phyloP scores from a whole-genome alignment of 176 grass and related monocot genomes.

The Elymus sibiricus region DNA sequence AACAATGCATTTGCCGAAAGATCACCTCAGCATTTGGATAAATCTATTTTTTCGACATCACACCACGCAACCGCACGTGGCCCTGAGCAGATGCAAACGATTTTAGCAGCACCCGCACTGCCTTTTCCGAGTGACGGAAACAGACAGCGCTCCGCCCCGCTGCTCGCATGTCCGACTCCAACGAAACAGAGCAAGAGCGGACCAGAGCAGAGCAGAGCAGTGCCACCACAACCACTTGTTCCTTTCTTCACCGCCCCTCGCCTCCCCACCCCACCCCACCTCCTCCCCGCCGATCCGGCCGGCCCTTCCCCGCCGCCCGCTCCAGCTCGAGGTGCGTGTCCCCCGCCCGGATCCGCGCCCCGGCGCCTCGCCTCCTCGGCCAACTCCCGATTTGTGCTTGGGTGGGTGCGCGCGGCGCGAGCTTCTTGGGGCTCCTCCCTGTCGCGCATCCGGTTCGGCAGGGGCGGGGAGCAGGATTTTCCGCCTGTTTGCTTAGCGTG shows the following conservation, averaged over 20 bases:
- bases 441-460: neutral
- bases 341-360: slow-evolving; percentile 8
- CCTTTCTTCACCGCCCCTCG: neutral
- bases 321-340: slow-evolving; percentile 1
- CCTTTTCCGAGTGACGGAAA: neutral
- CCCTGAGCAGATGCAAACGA: neutral
- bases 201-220: neutral
- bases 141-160: neutral
- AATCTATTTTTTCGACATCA: neutral
- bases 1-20: neutral
- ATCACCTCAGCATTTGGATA: neutral
- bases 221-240: slow-evolving; percentile 3
- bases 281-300: neutral
- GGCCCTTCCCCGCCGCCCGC: neutral
- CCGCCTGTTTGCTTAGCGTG: neutral
- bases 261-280: neutral
- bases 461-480: neutral
- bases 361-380: neutral
- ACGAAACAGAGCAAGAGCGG: neutral
- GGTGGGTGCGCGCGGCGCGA: neutral
- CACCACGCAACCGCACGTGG: neutral
- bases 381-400: neutral
- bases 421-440: neutral
- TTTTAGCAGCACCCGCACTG: neutral
- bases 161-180: neutral